These are phyloP conservation scores for Cystobasidium ongulense DNA, from an alignment of 768 basidiomycete species.

Conservation along the genomic window DNA sequence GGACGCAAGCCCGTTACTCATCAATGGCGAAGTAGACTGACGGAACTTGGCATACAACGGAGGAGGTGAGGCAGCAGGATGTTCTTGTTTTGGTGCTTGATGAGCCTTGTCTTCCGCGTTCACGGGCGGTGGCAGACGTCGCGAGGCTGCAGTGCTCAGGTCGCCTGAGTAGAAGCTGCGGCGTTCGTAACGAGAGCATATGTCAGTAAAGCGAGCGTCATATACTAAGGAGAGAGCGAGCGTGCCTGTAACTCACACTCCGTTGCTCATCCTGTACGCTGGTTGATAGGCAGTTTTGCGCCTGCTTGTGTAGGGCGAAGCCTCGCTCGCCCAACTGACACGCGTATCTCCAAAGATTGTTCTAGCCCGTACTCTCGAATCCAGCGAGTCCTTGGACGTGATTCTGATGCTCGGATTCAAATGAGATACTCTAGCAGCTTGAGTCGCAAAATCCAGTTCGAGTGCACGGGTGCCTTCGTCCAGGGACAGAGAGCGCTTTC, in stretches of 20 bases:
- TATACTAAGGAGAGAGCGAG: not conserved
- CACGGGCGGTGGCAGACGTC: not conserved
- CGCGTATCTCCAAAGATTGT: not conserved
- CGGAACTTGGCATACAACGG: not conserved
- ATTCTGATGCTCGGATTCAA: not conserved
- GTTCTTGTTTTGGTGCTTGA: not conserved
- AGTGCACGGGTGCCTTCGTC: not conserved
- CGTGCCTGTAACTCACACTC: not conserved
- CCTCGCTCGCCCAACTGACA: not conserved
- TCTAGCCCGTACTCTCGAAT: not conserved
- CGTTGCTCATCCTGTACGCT: constrained; percentile 9
- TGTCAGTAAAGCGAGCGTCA: not conserved
- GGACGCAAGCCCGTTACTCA: not conserved
- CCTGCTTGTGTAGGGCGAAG: not conserved
- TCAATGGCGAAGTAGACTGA: not conserved
- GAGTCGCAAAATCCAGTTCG: not conserved
- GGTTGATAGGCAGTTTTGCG: not conserved
- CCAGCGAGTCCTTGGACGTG: not conserved
- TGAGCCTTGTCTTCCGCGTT: too few relatives aligned
- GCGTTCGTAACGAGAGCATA: not conserved
- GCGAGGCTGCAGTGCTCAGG: not conserved
- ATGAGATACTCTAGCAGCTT: not conserved
- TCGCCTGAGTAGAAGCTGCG: not conserved
- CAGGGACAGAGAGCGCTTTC: not conserved
- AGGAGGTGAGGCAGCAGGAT: not conserved